Base-by-base conservation (phyloP, 768 basidiomycete species). In the Agaricus blazei region DNA sequence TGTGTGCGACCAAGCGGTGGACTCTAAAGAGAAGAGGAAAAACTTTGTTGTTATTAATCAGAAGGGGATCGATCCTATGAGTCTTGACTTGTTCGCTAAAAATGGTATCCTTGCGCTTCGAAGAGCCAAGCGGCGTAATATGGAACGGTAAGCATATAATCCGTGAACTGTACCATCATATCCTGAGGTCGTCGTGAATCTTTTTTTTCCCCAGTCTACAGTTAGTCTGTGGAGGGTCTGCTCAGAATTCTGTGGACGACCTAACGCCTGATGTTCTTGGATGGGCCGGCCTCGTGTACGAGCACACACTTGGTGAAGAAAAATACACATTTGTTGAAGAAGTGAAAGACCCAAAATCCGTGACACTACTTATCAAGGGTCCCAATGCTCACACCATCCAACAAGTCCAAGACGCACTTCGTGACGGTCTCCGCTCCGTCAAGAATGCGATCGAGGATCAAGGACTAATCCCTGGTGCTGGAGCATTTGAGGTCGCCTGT, bases 311-410 rank as follows among this genome's bases (percentile, higher is more conserved):
- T 31, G 97, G 97, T 61, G 97, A 99, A 74, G 97, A 99, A 67
- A 99, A 98, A 68, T 99, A 81, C 71, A 99, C 97, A 0, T 98
- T 98, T 67, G 77, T 99, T 53, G 97, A 98, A 71, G 91, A 99
- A 60, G 96, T 98, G 70, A 92, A 88, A 72, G 83, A 88, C 58
- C 96, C 97, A 28, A 95, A 91, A 78, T 88, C 86, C 54, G 97
- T 98, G 51, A 98, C 97, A 4, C 78, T 99, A 54, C 80, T 99
- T 59, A 90, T 99, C 76, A 99, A 99, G 73, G 97, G 95, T 27
- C 97, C 96, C 52, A 98, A 99, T 72, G 80, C 87, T 9, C 92
- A 98, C 75, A 98, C 95, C 52, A 98, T 86, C 59, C 85, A 91
- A 59, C 97, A 97, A 72, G 95, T 97, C 59, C 90, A 94, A 72